A percentile compares a stretch with the other conserved stretches of the same genome.
phyloP scores from a whole-genome alignment of 2,329 filamentous ascomycete genomes.

The Claviceps citrina region DNA sequence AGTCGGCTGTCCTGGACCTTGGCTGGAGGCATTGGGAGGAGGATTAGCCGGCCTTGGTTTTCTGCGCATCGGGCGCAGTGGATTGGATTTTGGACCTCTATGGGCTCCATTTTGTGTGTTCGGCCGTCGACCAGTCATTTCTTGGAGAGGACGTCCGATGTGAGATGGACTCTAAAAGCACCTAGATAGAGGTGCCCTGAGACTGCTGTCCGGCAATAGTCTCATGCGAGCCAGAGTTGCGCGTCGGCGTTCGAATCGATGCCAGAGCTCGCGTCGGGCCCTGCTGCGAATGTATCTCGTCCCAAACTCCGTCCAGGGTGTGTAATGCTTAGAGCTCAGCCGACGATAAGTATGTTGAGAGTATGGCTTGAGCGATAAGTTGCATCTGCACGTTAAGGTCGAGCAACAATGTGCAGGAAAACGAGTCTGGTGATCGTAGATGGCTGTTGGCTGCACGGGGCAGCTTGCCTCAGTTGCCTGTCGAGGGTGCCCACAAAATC shows the following conservation, averaged over 20 bases:
- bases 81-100: slow-evolving; percentile 18
- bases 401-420: too few relatives aligned
- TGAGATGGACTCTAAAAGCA: too few relatives aligned
- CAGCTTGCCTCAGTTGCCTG: too few relatives aligned
- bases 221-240: not conserved
- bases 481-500: too few relatives aligned
- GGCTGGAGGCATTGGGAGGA: slow-evolving; percentile 45
- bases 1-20: slow-evolving; percentile 13
- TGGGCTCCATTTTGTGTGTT: slow-evolving; percentile 20
- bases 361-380: not conserved
- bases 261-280: not conserved
- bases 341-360: not conserved
- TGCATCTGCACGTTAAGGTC: not conserved
- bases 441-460: too few relatives aligned
- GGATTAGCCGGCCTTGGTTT: slow-evolving; percentile 38
- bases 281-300: not conserved
- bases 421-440: too few relatives aligned
- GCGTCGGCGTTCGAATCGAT: not conserved
- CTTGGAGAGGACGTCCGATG: not conserved
- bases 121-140: slow-evolving; percentile 30
- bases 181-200: not conserved
- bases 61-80: slow-evolving; percentile 25
- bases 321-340: not conserved
- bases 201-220: not conserved
- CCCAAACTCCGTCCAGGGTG: not conserved